Evolutionary conservation across 2,329 filamentous ascomycete species (phyloP).

Genomic region (Monosporascus sp.): DNA sequence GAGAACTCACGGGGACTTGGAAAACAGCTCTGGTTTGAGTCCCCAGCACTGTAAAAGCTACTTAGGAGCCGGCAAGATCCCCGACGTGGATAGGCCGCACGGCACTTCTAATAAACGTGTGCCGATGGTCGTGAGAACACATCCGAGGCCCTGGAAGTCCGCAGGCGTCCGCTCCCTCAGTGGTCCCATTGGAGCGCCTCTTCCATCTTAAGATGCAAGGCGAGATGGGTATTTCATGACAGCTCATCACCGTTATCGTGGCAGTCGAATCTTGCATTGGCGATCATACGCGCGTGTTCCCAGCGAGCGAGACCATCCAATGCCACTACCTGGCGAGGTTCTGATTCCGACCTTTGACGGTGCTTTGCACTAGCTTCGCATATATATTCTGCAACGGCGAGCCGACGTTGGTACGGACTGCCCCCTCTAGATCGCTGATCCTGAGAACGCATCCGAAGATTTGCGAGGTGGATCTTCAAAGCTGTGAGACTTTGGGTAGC

Average conservation of each 20-base stretch:
- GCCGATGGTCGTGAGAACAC: background rate
- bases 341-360: background rate
- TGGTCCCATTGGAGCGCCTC: background rate
- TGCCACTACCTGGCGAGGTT: too few relatives aligned
- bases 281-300: constrained; percentile 7
- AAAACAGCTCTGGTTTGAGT: too few relatives aligned
- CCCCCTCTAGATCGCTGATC: background rate
- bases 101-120: background rate
- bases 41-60: background rate
- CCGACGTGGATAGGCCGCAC: background rate
- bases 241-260: constrained; percentile 5
- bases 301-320: background rate
- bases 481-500: constrained; percentile 27
- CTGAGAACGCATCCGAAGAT: constrained; percentile 13
- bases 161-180: background rate
- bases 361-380: background rate
- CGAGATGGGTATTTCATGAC: background rate
- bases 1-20: background rate
- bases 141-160: background rate
- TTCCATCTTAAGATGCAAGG: background rate
- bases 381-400: constrained; percentile 1
- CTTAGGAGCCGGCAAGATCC: background rate
- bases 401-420: constrained; percentile 1
- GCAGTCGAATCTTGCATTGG: constrained; percentile 10
- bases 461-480: constrained; percentile 6